Percentiles rank a stretch among this genome's conserved stretches.
These are phyloP conservation scores for Dioszegia hungarica DNA, from an alignment of 768 basidiomycete species.

Conservation along the genomic window DNA sequence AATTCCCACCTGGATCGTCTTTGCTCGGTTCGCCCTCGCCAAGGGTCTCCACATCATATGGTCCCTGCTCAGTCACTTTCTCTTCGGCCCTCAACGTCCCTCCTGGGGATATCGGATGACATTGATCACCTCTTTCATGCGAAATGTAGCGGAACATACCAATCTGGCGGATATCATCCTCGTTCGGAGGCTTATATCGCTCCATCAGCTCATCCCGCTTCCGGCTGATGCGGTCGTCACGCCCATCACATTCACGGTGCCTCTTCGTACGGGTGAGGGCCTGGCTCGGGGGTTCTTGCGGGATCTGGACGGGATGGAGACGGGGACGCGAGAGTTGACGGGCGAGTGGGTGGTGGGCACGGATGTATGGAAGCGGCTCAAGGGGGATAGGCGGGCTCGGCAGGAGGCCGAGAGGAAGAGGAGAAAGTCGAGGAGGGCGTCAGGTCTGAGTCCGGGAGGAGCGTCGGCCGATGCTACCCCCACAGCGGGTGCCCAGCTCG, in stretches of 20 bases:
- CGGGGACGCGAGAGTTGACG: constrained; percentile 70
- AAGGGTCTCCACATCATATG: constrained; percentile 41
- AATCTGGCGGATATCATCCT: constrained; percentile 74
- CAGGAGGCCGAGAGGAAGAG: constrained; percentile 15
- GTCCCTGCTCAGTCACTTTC: constrained; percentile 64
- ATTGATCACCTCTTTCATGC: constrained; percentile 63
- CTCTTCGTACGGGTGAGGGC: constrained; percentile 52
- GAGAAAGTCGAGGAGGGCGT: not conserved
- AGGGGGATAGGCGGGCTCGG: constrained; percentile 63
- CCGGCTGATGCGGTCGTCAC: constrained; percentile 91
- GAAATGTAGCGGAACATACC: constrained; percentile 74
- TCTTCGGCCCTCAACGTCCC: constrained; percentile 81
- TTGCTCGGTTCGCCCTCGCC: constrained; percentile 30
- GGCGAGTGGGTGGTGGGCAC: constrained; percentile 98
- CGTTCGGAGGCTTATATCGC: constrained; percentile 64
- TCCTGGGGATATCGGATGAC: constrained; percentile 94
- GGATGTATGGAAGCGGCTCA: constrained; percentile 79
- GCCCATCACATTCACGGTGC: constrained; percentile 84
- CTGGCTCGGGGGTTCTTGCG: constrained; percentile 61
- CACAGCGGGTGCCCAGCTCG: not conserved
- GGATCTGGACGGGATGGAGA: constrained; percentile 67
- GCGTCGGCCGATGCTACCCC: not conserved
- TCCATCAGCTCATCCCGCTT: constrained; percentile 75
- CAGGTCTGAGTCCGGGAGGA: too few species aligned
- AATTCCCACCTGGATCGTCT: constrained; percentile 32